Conservation (phyloP, 2,329 filamentous ascomycete genomes). For the Cyphellophora attinorum region DNA sequence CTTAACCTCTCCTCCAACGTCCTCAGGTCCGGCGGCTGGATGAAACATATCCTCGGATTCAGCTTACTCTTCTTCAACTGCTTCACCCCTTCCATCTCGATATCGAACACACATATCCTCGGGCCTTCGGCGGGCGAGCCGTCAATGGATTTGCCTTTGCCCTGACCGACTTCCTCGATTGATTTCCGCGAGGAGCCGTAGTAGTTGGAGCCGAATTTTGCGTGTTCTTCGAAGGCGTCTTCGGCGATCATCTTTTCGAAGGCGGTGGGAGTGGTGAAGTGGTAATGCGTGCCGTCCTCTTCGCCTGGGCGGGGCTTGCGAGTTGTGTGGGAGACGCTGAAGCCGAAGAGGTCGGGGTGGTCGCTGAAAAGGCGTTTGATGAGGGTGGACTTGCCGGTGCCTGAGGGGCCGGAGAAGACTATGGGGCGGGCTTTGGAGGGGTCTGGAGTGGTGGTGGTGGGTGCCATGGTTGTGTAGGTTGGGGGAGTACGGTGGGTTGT, state of each 20-base stretch:
- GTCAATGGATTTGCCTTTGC: conserved; percentile 36
- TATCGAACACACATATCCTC: conserved; percentile 75
- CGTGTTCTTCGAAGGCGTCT: conserved; percentile 76
- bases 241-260: conserved; percentile 61
- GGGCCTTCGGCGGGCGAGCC: conserved; percentile 43
- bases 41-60: conserved; percentile 72
- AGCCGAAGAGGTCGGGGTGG: conserved; percentile 32
- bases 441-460: background rate
- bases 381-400: conserved; percentile 33
- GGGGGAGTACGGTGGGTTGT: no score
- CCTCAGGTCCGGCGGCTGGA: conserved; percentile 68
- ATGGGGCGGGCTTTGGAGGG: conserved; percentile 23
- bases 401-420: conserved; percentile 31
- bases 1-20: conserved; percentile 65
- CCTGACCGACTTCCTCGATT: conserved; percentile 63
- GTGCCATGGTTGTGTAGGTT: background rate
- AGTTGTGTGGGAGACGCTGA: conserved; percentile 60
- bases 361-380: conserved; percentile 32
- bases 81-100: conserved; percentile 96
- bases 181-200: conserved; percentile 79
- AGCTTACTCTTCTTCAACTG: conserved; percentile 73
- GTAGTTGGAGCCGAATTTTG: conserved; percentile 72
- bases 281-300: conserved; percentile 67
- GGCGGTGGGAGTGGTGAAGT: conserved; percentile 58
- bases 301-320: conserved; percentile 67